Base-by-base conservation (phyloP, 441 rosid genomes). In the Iberis amara region DNA sequence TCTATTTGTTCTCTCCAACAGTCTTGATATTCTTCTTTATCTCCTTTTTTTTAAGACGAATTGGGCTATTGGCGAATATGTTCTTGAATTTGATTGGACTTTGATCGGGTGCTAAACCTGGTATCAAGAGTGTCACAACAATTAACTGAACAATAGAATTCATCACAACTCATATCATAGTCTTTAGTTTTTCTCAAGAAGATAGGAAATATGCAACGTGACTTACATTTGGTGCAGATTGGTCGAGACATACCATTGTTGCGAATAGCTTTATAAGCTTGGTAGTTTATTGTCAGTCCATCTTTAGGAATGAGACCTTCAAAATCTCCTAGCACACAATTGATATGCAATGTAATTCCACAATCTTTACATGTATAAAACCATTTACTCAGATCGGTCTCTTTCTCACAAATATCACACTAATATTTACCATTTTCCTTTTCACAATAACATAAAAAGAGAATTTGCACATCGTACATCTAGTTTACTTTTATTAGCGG, bases 321-420 rank as follows among this genome's bases (percentile, higher is more conserved):
- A 1, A 18, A 47, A 14, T 31, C 52, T 9, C 39, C 53, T 0
- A 48, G 39, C 37, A 48, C 39, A 14, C 53, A 48, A 10, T 14
- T 6, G 1, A 4, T 32, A 48, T 48, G 53, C 28, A 48, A 32
- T 11, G 53, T 32, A 15, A 48, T 5, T 12, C 8, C 39, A 15
- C 53, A 48, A 15, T 48, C 53, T 32, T 13, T 9, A 14, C 9
- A 48, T 0, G 53, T 48, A 35, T 48, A 48, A 15, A 48, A 48
- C 53, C 53, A 48, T 14, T 3, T 0, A 8, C 6, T 9, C 12
- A 39, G 27, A 15, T 48, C 28, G 5, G 53, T 48, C 8, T 48
- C 27, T 48, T 48, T 32, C 27, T 48, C 53, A 10, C 53, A 48
- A 2, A 48, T 48, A 15, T 32, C 53, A 28, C 52, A 47, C 52